A percentile compares a stretch with the other conserved stretches of the same genome.
These are phyloP conservation scores for Penicillium olsonii DNA, from an alignment of 2,329 filamentous ascomycete species.

Conservation along the genomic window DNA sequence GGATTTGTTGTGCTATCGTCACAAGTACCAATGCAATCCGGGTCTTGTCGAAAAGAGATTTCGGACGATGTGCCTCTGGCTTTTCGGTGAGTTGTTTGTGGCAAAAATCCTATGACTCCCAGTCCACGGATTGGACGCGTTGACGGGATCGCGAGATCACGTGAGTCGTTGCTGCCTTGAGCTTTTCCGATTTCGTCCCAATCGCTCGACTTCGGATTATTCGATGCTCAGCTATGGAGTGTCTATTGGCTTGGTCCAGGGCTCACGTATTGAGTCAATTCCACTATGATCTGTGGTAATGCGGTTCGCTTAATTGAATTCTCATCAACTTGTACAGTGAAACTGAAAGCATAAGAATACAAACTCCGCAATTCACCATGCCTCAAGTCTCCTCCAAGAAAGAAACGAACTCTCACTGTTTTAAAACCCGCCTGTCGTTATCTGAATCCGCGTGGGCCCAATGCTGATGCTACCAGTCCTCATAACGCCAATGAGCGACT, in stretches of 20 bases:
- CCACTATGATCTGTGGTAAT: too few relatives aligned
- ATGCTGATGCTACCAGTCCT: too few relatives aligned
- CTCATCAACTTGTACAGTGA: constrained; percentile 1
- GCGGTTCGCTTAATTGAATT: neutral
- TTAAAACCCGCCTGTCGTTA: neutral
- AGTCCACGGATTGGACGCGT: constrained; percentile 33
- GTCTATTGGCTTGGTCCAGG: too few relatives aligned
- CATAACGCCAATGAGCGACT: neutral
- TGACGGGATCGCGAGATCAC: constrained; percentile 39
- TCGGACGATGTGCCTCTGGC: neutral
- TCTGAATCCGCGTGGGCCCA: neutral
- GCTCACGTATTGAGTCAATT: too few relatives aligned
- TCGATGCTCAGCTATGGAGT: too few relatives aligned
- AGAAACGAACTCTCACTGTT: too few relatives aligned
- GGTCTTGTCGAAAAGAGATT: neutral
- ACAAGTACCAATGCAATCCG: too few relatives aligned
- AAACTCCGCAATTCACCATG: too few relatives aligned
- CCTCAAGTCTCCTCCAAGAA: too few relatives aligned
- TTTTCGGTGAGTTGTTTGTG: constrained; percentile 17
- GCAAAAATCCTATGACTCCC: constrained; percentile 18
- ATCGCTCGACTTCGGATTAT: neutral
- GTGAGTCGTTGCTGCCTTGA: constrained; percentile 24
- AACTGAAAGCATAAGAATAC: constrained; percentile 7
- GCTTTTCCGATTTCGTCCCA: constrained; percentile 9
- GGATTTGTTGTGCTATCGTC: neutral